These are phyloP conservation scores for Lodderomyces oxycetoniae DNA, from an alignment of 1,139 yeast genomes.

Conservation along the genomic window DNA sequence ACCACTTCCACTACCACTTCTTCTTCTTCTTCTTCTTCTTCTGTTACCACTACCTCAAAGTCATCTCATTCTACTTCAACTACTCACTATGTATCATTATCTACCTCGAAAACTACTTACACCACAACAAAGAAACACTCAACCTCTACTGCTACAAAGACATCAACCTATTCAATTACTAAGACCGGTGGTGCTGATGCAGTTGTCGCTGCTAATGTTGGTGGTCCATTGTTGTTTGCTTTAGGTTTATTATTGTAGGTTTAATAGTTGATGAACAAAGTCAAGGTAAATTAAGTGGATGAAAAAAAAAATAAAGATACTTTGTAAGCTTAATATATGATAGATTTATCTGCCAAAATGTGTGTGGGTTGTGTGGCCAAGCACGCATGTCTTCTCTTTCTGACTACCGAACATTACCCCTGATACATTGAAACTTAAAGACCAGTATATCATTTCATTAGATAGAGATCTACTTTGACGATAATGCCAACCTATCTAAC, in stretches of 20 bases:
- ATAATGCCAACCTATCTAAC: no score
- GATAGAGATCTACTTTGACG: no score
- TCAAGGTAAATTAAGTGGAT: no score
- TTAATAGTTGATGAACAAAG: no score
- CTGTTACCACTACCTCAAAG: constrained; percentile 10
- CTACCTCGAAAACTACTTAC: constrained; percentile 10
- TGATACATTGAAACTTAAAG: no score
- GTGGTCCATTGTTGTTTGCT: constrained; percentile 15
- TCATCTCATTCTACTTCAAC: constrained; percentile 10
- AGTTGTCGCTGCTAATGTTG: constrained; percentile 12
- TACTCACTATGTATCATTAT: constrained; percentile 1
- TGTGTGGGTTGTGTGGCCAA: no score
- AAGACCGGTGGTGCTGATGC: constrained; percentile 17
- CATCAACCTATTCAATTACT: constrained; percentile 16
- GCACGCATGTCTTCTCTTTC: no score
- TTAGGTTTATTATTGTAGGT: constrained; percentile 16
- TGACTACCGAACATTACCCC: no score
- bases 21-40: constrained; percentile 6
- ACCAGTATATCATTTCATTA: no score
- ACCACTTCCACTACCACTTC: constrained; percentile 6
- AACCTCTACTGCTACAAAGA: constrained; percentile 10
- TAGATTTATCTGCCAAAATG: no score
- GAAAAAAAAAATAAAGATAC: no score
- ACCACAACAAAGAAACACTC: constrained; percentile 7
- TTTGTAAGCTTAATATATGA: no score